phyloP scores from a whole-genome alignment of 176 grass and related monocot species.

The Eragrostis nindensis region DNA sequence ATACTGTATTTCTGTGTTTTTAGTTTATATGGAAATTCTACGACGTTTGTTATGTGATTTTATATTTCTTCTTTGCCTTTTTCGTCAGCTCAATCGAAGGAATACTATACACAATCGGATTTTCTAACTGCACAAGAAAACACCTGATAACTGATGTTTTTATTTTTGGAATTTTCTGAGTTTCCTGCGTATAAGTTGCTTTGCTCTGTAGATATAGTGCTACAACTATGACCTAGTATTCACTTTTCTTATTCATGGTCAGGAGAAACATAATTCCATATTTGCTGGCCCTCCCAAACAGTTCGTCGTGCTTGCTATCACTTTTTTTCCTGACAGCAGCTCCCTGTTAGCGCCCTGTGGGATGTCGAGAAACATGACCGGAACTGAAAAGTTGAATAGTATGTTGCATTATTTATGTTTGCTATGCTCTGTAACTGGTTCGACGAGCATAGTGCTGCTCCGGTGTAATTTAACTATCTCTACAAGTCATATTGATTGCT shows the following conservation, averaged over 20 bases:
- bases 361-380: constrained; percentile 16
- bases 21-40: neutral
- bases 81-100: neutral
- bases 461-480: neutral
- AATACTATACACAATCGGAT: neutral
- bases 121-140: neutral
- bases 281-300: neutral
- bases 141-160: neutral
- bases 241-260: neutral
- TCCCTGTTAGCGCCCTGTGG: neutral
- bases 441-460: no score
- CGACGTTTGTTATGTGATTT: neutral
- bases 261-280: neutral
- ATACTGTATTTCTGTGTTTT: neutral
- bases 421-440: neutral
- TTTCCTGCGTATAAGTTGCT: neutral
- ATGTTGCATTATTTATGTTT: constrained; percentile 14
- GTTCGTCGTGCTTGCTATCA: constrained; percentile 21
- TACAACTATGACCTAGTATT: neutral
- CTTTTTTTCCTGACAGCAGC: neutral
- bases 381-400: neutral
- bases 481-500: constrained; percentile 5
- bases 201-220: neutral
- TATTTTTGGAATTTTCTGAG: neutral
- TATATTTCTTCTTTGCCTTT: neutral